A percentile compares a stretch with the other conserved stretches of the same genome.
Conservation (phyloP, 768 basidiomycete genomes). For the Trametes punicea region DNA sequence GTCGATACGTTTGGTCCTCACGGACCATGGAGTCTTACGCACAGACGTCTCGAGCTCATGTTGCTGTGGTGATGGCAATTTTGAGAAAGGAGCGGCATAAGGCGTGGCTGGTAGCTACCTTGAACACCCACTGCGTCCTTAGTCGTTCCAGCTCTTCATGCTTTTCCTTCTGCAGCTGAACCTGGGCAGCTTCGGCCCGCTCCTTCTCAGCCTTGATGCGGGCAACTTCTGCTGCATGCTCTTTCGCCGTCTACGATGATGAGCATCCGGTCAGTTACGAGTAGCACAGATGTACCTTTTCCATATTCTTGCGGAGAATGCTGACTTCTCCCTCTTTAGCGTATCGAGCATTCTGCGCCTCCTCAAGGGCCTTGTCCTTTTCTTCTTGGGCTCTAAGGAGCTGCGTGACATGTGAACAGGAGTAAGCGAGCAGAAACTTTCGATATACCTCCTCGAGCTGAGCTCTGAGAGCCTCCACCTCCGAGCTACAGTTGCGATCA, state of each 20-base stretch:
- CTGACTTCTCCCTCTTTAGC: slow-evolving; percentile 70
- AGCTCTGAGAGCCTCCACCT: slow-evolving; percentile 21
- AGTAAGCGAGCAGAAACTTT: neutral
- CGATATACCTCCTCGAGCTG: slow-evolving; percentile 48
- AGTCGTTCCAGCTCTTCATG: slow-evolving; percentile 68
- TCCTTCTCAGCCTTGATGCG: slow-evolving; percentile 59
- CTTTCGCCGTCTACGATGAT: slow-evolving; percentile 46
- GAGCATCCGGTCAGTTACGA: neutral
- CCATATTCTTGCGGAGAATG: slow-evolving; percentile 60
- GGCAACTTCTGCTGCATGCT: slow-evolving; percentile 54
- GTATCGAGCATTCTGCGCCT: slow-evolving; percentile 48
- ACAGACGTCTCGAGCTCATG: slow-evolving; percentile 60
- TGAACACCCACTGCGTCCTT: slow-evolving; percentile 67
- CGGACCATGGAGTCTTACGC: slow-evolving; percentile 46
- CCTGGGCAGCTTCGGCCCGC: slow-evolving; percentile 54
- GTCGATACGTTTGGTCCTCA: slow-evolving; percentile 39
- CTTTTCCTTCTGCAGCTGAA: slow-evolving; percentile 55
- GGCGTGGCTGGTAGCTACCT: slow-evolving; percentile 35
- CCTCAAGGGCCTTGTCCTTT: slow-evolving; percentile 43
- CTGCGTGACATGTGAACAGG: slow-evolving; percentile 33
- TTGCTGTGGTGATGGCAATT: slow-evolving; percentile 44
- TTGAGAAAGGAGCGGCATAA: neutral
- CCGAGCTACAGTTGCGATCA: neutral
- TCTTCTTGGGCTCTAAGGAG: slow-evolving; percentile 48
- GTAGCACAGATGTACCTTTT: slow-evolving; percentile 46